Evolutionary conservation across 2,329 filamentous ascomycete genomes (phyloP).

Genomic region (Colletotrichum destructivum): DNA sequence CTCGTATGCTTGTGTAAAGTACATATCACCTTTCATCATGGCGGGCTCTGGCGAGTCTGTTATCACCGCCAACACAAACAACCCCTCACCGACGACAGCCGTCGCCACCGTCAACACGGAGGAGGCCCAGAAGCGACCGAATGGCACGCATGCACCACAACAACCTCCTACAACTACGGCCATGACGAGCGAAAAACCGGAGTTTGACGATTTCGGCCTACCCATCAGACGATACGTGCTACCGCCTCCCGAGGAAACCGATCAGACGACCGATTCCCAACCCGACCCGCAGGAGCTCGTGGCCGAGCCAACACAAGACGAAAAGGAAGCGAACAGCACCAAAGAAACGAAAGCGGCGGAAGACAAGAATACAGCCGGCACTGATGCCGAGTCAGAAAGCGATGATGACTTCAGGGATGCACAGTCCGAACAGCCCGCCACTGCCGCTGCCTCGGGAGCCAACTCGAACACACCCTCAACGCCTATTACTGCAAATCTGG

Average conservation of each 20-base stretch:
- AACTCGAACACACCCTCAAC: constrained; percentile 36
- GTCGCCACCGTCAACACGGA: constrained; percentile 45
- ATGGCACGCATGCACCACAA: constrained; percentile 45
- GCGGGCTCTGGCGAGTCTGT: constrained; percentile 39
- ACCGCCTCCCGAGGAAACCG: constrained; percentile 45
- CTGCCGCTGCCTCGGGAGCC: constrained; percentile 27
- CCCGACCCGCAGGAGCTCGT: constrained; percentile 20
- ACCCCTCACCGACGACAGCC: constrained; percentile 20
- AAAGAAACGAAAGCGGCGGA: constrained; percentile 35
- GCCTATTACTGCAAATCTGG: constrained; percentile 29
- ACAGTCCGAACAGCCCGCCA: constrained; percentile 41
- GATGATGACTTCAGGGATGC: constrained; percentile 49
- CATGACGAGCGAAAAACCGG: constrained; percentile 55
- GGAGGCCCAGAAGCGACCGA: constrained; percentile 43
- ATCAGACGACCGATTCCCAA: constrained; percentile 29
- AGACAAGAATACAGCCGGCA: constrained; percentile 21
- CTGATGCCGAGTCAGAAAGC: constrained; percentile 45
- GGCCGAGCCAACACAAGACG: constrained; percentile 21
- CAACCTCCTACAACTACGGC: constrained; percentile 44
- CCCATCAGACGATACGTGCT: constrained; percentile 69
- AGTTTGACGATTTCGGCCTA: constrained; percentile 81
- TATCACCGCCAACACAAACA: constrained; percentile 21
- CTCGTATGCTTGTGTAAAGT: constrained; percentile 36
- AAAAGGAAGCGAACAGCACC: constrained; percentile 26
- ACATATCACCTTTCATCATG: constrained; percentile 36